Percentiles rank a stretch among this genome's conserved stretches.
These are phyloP conservation scores for Lathyrus oleraceus DNA, from an alignment of 306 rosid genomes.

Conservation along the genomic window DNA sequence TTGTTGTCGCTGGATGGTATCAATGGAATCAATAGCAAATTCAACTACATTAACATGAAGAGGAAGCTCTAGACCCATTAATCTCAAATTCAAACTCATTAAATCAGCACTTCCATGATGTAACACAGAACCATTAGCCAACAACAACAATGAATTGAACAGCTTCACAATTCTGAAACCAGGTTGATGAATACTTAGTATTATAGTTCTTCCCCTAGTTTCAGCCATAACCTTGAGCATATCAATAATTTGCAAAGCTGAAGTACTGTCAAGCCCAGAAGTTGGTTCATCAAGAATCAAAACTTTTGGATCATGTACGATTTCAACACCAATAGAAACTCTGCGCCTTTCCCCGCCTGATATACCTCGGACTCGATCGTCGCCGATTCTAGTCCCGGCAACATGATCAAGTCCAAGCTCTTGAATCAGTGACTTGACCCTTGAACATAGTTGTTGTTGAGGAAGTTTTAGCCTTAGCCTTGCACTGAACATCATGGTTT, in stretches of 20 bases:
- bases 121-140: constrained; percentile 72
- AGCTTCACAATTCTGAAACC: constrained; percentile 86
- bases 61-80: constrained; percentile 82
- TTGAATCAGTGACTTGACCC: constrained; percentile 65
- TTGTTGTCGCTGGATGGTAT: constrained; percentile 52
- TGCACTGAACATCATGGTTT: constrained; percentile 85
- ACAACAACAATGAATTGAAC: constrained; percentile 65
- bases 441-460: constrained; percentile 45
- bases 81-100: constrained; percentile 58
- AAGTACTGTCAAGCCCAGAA: constrained; percentile 91
- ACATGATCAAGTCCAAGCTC: constrained; percentile 81
- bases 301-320: constrained; percentile 85
- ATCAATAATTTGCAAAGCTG: constrained; percentile 82
- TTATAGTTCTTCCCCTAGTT: constrained; percentile 61
- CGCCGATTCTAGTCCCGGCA: constrained; percentile 71
- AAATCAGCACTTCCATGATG: constrained; percentile 82
- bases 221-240: constrained; percentile 90
- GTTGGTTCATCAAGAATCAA: constrained; percentile 91
- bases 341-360: constrained; percentile 92
- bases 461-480: constrained; percentile 57
- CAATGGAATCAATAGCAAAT: constrained; percentile 82
- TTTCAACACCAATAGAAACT: constrained; percentile 92
- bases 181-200: constrained; percentile 90
- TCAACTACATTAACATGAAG: constrained; percentile 79
- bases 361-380: constrained; percentile 77